Evolutionary conservation across 257 asterid species (phyloP).

Genomic region (Jacaranda copaia): DNA sequence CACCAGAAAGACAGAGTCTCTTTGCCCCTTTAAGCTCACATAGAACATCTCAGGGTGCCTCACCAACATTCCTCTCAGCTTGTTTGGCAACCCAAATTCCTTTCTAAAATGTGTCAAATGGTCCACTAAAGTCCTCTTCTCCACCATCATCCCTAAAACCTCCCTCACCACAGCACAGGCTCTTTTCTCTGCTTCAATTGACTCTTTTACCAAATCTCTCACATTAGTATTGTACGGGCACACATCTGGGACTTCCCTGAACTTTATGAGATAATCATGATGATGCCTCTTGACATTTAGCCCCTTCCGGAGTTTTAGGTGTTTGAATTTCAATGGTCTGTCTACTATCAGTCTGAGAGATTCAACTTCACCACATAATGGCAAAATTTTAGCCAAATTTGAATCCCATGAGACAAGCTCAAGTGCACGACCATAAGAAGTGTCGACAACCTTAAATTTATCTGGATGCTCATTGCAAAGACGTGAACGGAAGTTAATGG

Average conservation of each 20-base stretch:
- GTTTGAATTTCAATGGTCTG: conserved; percentile 87
- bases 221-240: conserved; percentile 76
- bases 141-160: conserved; percentile 81
- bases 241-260: conserved; percentile 64
- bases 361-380: conserved; percentile 45
- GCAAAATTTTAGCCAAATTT: conserved; percentile 56
- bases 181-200: conserved; percentile 86
- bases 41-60: conserved; percentile 97
- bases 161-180: conserved; percentile 92
- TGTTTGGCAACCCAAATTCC: conserved; percentile 89
- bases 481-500: conserved; percentile 77
- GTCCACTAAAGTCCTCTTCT: conserved; percentile 94
- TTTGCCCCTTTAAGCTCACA: conserved; percentile 84
- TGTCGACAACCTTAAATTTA: conserved; percentile 75
- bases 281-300: conserved; percentile 76
- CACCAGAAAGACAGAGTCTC: conserved; percentile 89
- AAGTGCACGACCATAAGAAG: conserved; percentile 92
- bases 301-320: conserved; percentile 77
- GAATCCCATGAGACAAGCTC: conserved; percentile 84
- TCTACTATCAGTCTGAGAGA: conserved; percentile 79
- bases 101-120: conserved; percentile 92
- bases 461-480: conserved; percentile 86
- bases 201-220: conserved; percentile 56
- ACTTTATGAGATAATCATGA: conserved; percentile 70
- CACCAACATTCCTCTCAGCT: conserved; percentile 85